Percentiles rank a stretch among this genome's conserved stretches.
Conservation (phyloP, 2,329 filamentous ascomycete species). For the Exophiala viscosa region DNA sequence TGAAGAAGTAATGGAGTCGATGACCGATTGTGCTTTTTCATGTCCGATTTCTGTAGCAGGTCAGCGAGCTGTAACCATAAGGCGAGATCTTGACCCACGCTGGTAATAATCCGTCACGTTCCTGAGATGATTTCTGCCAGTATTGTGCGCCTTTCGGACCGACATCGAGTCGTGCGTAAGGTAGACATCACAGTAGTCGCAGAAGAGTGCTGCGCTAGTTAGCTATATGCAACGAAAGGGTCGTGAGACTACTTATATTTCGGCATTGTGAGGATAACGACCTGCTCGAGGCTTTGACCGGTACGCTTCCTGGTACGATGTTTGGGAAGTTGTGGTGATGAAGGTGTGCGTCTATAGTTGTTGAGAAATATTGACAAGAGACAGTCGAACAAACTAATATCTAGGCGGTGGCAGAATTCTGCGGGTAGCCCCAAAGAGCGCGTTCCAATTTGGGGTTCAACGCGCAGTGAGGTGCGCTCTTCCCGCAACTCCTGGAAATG, state of each 20-base stretch:
- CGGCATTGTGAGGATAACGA: conserved; percentile 59
- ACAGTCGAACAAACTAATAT: neutral
- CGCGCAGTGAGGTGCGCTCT: neutral
- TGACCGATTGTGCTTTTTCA: conserved; percentile 96
- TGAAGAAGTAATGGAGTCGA: conserved; percentile 93
- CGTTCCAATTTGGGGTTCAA: neutral
- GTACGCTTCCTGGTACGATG: neutral
- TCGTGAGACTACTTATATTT: conserved; percentile 65
- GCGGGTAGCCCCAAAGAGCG: neutral
- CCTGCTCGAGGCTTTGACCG: too few species aligned
- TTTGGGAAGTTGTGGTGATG: neutral
- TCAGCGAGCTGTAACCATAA: conserved; percentile 3
- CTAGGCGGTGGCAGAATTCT: conserved; percentile 1
- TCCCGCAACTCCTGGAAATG: neutral
- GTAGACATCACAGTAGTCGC: conserved; percentile 99
- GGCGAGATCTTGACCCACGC: conserved; percentile 51
- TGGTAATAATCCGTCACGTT: conserved; percentile 99
- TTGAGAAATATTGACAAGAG: too few species aligned
- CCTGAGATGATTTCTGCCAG: conserved; percentile 89
- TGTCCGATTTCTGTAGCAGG: conserved; percentile 79
- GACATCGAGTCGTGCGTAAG: conserved; percentile 99
- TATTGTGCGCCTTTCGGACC: conserved; percentile 97
- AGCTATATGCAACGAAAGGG: conserved; percentile 29
- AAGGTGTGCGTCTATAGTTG: too few species aligned
- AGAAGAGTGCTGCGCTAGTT: conserved; percentile 62